phyloP scores from a whole-genome alignment of 805 yeast genomes.

The Schwanniomyces polymorphus region DNA sequence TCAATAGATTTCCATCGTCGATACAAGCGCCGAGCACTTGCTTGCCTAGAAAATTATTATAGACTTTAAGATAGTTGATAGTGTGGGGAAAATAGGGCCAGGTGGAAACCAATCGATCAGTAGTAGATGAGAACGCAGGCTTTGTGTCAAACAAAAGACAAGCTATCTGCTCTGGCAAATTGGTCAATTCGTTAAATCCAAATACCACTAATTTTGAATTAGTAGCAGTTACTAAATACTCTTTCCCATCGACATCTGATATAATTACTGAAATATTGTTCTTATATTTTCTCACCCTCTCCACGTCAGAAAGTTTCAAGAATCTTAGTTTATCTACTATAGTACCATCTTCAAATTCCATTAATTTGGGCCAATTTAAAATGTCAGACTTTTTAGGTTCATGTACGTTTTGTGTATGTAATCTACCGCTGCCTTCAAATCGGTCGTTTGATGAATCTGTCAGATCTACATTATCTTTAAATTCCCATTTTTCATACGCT shows the following conservation, averaged over 20 bases:
- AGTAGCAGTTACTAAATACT: conserved; percentile 29
- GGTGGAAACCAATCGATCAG: conserved; percentile 45
- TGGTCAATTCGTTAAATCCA: conserved; percentile 25
- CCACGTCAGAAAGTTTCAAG: conserved; percentile 17
- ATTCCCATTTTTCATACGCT: conserved; percentile 33
- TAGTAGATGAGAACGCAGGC: conserved; percentile 39
- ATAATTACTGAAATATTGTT: conserved; percentile 36
- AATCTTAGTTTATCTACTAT: conserved; percentile 22
- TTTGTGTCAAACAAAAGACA: conserved; percentile 39
- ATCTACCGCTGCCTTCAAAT: no score
- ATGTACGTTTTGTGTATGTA: no score
- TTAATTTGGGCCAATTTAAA: conserved; percentile 8
- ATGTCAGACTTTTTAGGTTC: conserved; percentile 12
- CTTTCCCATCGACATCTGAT: conserved; percentile 11
- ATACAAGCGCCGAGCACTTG: conserved; percentile 49
- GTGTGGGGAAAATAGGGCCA: conserved; percentile 58
- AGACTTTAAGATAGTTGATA: conserved; percentile 47
- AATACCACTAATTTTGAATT: conserved; percentile 36
- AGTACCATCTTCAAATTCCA: conserved; percentile 32
- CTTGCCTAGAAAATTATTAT: conserved; percentile 30
- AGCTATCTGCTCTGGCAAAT: conserved; percentile 24
- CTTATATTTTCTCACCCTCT: conserved; percentile 36
- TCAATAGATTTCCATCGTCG: conserved; percentile 54
- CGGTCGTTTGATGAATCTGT: conserved; percentile 1
- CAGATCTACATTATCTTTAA: conserved; percentile 15